Percentiles rank a stretch among this genome's conserved stretches.
phyloP scores from a whole-genome alignment of 2,329 filamentous ascomycete genomes.

The Aspergillus sp. region DNA sequence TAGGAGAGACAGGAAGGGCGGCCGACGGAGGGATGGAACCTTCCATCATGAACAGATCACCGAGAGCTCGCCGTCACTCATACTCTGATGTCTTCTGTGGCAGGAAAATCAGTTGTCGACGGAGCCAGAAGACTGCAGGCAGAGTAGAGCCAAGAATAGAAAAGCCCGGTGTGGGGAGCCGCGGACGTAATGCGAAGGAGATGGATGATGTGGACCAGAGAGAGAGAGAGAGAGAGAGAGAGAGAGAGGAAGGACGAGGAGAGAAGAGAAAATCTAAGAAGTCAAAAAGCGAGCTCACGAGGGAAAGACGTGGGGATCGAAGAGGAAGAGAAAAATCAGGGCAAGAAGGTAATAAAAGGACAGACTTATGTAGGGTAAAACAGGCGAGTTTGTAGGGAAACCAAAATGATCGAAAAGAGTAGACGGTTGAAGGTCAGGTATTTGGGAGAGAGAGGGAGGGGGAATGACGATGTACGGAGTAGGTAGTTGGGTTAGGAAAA shows the following conservation, averaged over 20 bases:
- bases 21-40: constrained; percentile 24
- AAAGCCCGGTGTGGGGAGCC: not conserved
- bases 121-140: constrained; percentile 10
- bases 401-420: not conserved
- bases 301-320: not conserved
- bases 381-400: not conserved
- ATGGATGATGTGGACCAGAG: not conserved
- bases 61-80: constrained; percentile 14
- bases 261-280: not conserved
- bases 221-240: not conserved
- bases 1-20: constrained; percentile 13
- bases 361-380: not conserved
- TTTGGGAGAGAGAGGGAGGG: not conserved
- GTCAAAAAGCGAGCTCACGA: not conserved
- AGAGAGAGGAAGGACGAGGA: not conserved
- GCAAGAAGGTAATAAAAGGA: not conserved
- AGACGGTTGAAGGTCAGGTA: not conserved
- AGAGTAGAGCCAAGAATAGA: not conserved
- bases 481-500: not conserved
- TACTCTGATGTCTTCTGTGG: constrained; percentile 19
- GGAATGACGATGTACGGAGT: constrained; percentile 1
- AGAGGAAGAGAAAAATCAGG: not conserved
- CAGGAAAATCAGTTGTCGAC: constrained; percentile 2
- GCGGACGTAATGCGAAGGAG: not conserved
- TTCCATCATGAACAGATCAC: constrained; percentile 22